A percentile compares a stretch with the other conserved stretches of the same genome.
These are phyloP conservation scores for Sporisorium iseilematis-ciliati DNA, from an alignment of 1,284 basidiomycete genomes.

Conservation along the genomic window DNA sequence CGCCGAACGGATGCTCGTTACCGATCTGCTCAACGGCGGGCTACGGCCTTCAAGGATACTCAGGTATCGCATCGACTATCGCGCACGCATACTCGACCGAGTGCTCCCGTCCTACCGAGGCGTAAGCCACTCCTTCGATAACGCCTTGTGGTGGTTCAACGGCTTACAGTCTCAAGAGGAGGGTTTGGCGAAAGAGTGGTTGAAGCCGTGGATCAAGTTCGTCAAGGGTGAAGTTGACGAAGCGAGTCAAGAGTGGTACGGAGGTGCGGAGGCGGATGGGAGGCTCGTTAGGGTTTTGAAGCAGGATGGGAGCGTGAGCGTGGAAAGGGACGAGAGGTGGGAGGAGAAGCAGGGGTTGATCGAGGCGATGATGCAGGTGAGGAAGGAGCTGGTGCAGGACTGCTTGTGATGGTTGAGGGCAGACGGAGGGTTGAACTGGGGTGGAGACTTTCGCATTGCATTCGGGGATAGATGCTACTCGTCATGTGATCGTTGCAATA, in stretches of 20 bases:
- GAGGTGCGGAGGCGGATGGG: slow-evolving; percentile 1
- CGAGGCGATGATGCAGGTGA: slow-evolving; percentile 20
- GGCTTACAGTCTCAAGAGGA: slow-evolving; percentile 7
- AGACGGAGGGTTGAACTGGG: background rate
- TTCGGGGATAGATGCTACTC: background rate
- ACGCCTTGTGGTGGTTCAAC: slow-evolving; percentile 43
- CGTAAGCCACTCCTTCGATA: slow-evolving; percentile 52
- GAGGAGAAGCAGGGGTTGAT: slow-evolving; percentile 28
- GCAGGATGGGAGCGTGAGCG: slow-evolving; percentile 15
- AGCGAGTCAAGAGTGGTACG: slow-evolving; percentile 25
- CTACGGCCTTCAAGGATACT: slow-evolving; percentile 18
- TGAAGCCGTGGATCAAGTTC: slow-evolving; percentile 24
- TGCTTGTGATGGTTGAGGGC: background rate
- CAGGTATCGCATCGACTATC: slow-evolving; percentile 45
- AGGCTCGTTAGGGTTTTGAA: slow-evolving; percentile 18
- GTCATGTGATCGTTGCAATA: background rate
- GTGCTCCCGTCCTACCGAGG: slow-evolving; percentile 21
- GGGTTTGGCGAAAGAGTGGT: slow-evolving; percentile 14
- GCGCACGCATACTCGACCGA: slow-evolving; percentile 20
- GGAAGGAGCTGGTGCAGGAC: slow-evolving; percentile 23
- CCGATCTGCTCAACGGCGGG: slow-evolving; percentile 24
- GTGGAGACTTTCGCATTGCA: slow-evolving; percentile 22
- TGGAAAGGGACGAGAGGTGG: slow-evolving; percentile 28
- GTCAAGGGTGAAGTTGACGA: slow-evolving; percentile 22
- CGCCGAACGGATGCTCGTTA: slow-evolving; percentile 43